Base-by-base conservation (phyloP, 306 rosid species). In the Myrica gale region DNA sequence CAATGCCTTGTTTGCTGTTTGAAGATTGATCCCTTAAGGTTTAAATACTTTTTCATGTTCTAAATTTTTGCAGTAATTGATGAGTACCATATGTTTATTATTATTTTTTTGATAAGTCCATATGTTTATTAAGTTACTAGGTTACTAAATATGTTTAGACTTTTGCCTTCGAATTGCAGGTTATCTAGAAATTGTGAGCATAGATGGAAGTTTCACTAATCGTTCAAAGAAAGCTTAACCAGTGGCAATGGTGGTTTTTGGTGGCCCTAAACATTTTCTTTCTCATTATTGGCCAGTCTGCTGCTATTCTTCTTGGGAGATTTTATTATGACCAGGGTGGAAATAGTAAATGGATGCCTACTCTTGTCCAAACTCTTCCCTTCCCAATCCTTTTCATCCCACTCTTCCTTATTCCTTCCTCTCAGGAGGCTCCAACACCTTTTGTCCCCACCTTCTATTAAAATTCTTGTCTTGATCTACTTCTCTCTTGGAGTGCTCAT, bases 191-290 rank as follows among this genome's bases (percentile, higher is more conserved):
- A 81, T 89, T 0, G 78, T 86, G 78, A 80, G 88, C 42, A 16
- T 51, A 58, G 73, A 67, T 68, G 88, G 11, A 74, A 66, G 82
- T 47, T 65, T 80, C 4, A 68, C 77, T 15, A 20, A 60, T 45
- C 82, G 74, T 56, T 53, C 83, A 32, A 32, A 67, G 77, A 12
- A 84, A 85, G 61, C 88, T 90, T 57, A 82, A 87, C 77, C 88
- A 84, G 61, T 90, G 91, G 89, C 95, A 90, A 68, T 92, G 98
- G 98, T 94, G 98, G 97, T 83, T 84, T 82, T 69, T 94, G 81
- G 88, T 94, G 81, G 84, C 80, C 42, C 73, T 92, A 54, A 87
- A 85, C 84, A 84, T 90, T 69, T 3, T 75, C 68, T 92, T 92
- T 83, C 85, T 94, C 61, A 6, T 92, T 39, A 84, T 89, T 2